A percentile compares a stretch with the other conserved stretches of the same genome.
These are phyloP conservation scores for Calonectria naviculata DNA, from an alignment of 2,329 filamentous ascomycete species.

Conservation along the genomic window DNA sequence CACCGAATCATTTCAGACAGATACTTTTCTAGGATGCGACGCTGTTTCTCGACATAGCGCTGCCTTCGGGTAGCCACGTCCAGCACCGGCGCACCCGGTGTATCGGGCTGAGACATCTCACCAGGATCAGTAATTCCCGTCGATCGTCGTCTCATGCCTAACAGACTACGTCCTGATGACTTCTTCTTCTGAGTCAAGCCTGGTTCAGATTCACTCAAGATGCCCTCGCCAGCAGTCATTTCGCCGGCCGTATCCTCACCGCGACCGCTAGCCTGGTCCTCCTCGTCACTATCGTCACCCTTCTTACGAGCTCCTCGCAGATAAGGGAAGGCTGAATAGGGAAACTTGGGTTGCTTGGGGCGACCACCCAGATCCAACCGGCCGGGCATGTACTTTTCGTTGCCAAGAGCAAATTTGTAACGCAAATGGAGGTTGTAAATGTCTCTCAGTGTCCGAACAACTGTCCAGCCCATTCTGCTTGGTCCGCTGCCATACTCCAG, in stretches of 20 bases:
- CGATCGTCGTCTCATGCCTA: slow-evolving; percentile 64
- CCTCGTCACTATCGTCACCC: slow-evolving; percentile 84
- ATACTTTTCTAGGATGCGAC: slow-evolving; percentile 88
- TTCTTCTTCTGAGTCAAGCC: slow-evolving; percentile 54
- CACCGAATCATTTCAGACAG: slow-evolving; percentile 94
- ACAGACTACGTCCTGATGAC: slow-evolving; percentile 59
- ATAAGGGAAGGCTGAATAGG: slow-evolving; percentile 89
- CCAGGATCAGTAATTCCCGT: slow-evolving; percentile 60
- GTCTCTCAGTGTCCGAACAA: slow-evolving; percentile 87
- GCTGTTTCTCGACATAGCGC: slow-evolving; percentile 83
- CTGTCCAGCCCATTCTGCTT: slow-evolving; percentile 96
- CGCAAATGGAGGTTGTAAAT: slow-evolving; percentile 94
- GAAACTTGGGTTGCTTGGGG: slow-evolving; percentile 90
- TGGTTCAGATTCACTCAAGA: slow-evolving; percentile 48
- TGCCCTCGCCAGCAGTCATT: slow-evolving; percentile 70
- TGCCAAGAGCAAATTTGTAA: slow-evolving; percentile 88
- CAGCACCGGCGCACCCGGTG: slow-evolving; percentile 60
- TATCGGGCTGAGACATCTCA: slow-evolving; percentile 55
- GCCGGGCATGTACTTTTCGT: slow-evolving; percentile 83
- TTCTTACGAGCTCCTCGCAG: slow-evolving; percentile 83
- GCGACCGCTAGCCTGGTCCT: slow-evolving; percentile 59
- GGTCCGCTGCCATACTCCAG: slow-evolving; percentile 96
- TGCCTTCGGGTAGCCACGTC: slow-evolving; percentile 55
- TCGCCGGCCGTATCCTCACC: slow-evolving; percentile 61
- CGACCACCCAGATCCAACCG: slow-evolving; percentile 72